A percentile compares a stretch with the other conserved stretches of the same genome.
These are phyloP conservation scores for Tympanopsis confertula DNA, from an alignment of 2,329 filamentous ascomycete species.

Conservation along the genomic window DNA sequence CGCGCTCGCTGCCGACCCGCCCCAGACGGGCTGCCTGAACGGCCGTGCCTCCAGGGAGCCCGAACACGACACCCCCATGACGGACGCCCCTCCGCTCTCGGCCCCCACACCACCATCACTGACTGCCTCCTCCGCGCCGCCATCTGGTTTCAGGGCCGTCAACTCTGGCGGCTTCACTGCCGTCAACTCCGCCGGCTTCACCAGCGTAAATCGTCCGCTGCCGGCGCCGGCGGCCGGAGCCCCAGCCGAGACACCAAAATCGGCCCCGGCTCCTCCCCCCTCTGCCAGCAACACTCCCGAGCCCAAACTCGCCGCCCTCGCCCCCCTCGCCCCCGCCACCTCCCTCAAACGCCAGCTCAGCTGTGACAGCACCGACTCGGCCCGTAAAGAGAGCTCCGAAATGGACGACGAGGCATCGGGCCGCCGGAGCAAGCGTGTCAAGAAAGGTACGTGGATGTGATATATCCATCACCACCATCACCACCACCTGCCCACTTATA, in stretches of 20 bases:
- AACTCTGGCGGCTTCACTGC: not conserved
- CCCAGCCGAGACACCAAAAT: not conserved
- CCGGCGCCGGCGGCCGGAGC: too few relatives aligned
- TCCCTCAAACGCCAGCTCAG: not conserved
- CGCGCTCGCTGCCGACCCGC: not conserved
- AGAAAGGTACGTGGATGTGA: conserved; percentile 73
- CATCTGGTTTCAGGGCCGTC: not conserved
- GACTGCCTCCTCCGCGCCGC: not conserved
- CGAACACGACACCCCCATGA: not conserved
- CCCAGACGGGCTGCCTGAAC: not conserved
- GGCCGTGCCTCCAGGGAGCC: not conserved
- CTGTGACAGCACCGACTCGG: conserved; percentile 33
- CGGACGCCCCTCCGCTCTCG: not conserved
- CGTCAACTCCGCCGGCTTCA: conserved; percentile 35
- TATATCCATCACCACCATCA: not conserved
- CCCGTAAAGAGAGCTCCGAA: conserved; percentile 32
- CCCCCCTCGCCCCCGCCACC: not conserved
- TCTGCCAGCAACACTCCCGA: not conserved
- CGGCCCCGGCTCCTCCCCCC: too few relatives aligned
- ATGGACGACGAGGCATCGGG: conserved; percentile 49
- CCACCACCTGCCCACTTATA: not conserved
- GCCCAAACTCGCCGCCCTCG: not conserved
- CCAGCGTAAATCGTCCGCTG: conserved; percentile 44
- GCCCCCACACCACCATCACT: not conserved
- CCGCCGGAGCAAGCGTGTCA: conserved; percentile 81